phyloP scores from a whole-genome alignment of 306 rosid species.

The Cucurbita ficifolia region DNA sequence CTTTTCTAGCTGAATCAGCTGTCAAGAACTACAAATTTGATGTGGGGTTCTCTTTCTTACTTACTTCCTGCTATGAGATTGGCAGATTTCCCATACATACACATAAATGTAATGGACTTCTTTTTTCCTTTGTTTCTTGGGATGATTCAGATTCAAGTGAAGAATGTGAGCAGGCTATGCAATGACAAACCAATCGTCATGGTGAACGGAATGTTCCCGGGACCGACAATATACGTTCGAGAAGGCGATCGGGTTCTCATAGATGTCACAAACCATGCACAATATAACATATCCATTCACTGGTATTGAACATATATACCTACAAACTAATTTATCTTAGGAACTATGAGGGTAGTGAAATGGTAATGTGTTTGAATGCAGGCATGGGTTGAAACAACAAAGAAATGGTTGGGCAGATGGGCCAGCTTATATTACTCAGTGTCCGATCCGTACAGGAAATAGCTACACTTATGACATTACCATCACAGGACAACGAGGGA shows the following conservation, averaged over 20 bases:
- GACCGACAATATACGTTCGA: constrained; percentile 12
- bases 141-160: constrained; percentile 13
- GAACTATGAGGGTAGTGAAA: background rate
- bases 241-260: constrained; percentile 13
- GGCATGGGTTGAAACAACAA: constrained; percentile 25
- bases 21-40: constrained; percentile 5
- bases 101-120: background rate
- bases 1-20: background rate
- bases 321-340: background rate
- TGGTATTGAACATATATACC: background rate
- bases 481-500: constrained; percentile 19
- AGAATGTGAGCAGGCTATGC: constrained; percentile 19
- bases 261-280: constrained; percentile 15
- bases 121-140: background rate
- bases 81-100: background rate
- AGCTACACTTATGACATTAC: constrained; percentile 16
- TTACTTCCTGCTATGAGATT: background rate
- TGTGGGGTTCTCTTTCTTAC: background rate
- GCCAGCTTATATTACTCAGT: constrained; percentile 25
- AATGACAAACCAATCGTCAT: constrained; percentile 15
- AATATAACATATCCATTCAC: constrained; percentile 16
- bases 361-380: background rate
- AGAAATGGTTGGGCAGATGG: constrained; percentile 28
- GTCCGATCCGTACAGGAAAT: constrained; percentile 18
- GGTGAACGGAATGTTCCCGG: constrained; percentile 11